A percentile compares a stretch with the other conserved stretches of the same genome.
Conservation (phyloP, 1,284 basidiomycete species). For the Pholiota adiposa region DNA sequence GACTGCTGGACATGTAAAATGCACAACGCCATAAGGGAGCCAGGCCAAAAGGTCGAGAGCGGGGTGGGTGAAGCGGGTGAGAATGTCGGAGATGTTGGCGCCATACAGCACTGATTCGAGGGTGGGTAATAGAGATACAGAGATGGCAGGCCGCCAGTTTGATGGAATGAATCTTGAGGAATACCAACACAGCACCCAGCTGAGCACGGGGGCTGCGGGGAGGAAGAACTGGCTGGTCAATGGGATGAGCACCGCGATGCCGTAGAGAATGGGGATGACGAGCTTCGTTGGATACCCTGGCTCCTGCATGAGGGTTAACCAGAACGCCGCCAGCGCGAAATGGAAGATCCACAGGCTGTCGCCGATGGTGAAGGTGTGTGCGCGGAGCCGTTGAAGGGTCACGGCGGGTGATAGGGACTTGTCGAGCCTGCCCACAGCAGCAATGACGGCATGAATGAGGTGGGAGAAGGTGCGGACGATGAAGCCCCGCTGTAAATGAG, state of each 20-base stretch:
- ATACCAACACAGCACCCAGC: slow-evolving; percentile 88
- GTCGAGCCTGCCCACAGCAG: slow-evolving; percentile 73
- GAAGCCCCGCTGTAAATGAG: slow-evolving; percentile 15
- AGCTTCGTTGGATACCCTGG: slow-evolving; percentile 81
- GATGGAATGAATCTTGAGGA: slow-evolving; percentile 86
- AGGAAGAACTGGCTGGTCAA: slow-evolving; percentile 93
- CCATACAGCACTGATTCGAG: slow-evolving; percentile 95
- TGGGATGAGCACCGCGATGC: slow-evolving; percentile 76
- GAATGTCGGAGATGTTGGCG: slow-evolving; percentile 95
- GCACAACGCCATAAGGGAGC: slow-evolving; percentile 94
- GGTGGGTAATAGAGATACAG: slow-evolving; percentile 92
- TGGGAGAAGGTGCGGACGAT: slow-evolving; percentile 17
- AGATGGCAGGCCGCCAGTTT: slow-evolving; percentile 78
- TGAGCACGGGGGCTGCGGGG: slow-evolving; percentile 86
- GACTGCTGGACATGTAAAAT: slow-evolving; percentile 86
- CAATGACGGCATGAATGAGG: slow-evolving; percentile 48
- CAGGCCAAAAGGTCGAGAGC: slow-evolving; percentile 92
- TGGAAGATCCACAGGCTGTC: slow-evolving; percentile 73
- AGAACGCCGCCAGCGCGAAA: slow-evolving; percentile 70
- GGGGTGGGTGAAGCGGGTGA: slow-evolving; percentile 93
- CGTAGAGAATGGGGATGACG: slow-evolving; percentile 77
- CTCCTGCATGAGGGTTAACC: slow-evolving; percentile 77
- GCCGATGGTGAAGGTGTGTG: slow-evolving; percentile 61
- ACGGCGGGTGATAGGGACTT: slow-evolving; percentile 74
- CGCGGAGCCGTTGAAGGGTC: slow-evolving; percentile 65